Conservation (phyloP, 2,329 filamentous ascomycete species). For the Chaetomiaceae sp. region DNA sequence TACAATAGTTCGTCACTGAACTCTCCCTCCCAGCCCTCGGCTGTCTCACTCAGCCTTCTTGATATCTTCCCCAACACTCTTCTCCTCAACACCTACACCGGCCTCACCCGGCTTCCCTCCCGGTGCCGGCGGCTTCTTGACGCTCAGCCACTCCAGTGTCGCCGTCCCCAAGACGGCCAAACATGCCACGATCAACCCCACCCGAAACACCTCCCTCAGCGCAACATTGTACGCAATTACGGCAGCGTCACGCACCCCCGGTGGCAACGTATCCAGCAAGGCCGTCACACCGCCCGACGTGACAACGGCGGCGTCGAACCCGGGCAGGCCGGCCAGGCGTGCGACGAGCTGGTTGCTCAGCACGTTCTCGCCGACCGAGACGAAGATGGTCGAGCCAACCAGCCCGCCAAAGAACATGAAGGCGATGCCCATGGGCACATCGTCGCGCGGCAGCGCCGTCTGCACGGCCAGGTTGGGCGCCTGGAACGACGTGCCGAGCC, state of each 20-base stretch:
- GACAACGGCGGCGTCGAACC: constrained; percentile 6
- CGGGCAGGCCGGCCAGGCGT: constrained; percentile 1
- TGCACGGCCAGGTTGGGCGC: constrained; percentile 35
- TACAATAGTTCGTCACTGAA: too few relatives aligned
- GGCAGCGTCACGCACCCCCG: not conserved
- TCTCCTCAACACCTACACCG: not conserved
- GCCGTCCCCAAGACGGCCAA: constrained; percentile 6
- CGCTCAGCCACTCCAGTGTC: constrained; percentile 16
- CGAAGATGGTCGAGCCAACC: constrained; percentile 41
- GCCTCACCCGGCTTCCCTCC: not conserved
- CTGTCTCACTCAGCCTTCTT: too few relatives aligned
- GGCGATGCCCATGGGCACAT: constrained; percentile 39
- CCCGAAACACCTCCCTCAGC: constrained; percentile 11
- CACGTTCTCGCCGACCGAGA: constrained; percentile 40
- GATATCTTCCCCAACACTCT: not conserved
- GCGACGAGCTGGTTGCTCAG: constrained; percentile 32
- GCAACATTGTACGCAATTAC: constrained; percentile 15
- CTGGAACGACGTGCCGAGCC: constrained; percentile 36
- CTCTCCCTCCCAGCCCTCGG: too few relatives aligned
- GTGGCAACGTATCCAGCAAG: constrained; percentile 10
- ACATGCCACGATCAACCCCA: constrained; percentile 14
- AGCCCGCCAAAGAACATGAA: constrained; percentile 36
- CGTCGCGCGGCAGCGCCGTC: constrained; percentile 33
- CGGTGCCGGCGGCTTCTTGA: constrained; percentile 10
- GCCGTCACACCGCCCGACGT: constrained; percentile 8